Conservation (phyloP, 441 rosid genomes). For the Corymbia calophylla region DNA sequence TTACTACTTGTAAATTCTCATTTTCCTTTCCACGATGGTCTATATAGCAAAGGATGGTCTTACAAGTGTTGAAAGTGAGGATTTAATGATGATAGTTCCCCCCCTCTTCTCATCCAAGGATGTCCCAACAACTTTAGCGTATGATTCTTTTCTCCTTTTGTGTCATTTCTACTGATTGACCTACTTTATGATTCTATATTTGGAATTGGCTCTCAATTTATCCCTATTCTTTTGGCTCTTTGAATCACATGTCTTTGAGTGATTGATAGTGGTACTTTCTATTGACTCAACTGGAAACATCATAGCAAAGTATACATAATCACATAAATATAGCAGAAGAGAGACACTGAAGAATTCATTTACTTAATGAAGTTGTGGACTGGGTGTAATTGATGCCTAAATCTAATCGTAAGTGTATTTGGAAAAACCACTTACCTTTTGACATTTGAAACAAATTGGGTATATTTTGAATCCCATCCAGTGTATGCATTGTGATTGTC, state of each 20-base stretch:
- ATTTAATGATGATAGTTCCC: conserved; percentile 77
- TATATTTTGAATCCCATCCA: neutral
- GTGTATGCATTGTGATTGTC: neutral
- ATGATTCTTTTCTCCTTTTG: conserved; percentile 15
- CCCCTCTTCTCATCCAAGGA: conserved; percentile 82
- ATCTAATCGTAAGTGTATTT: neutral
- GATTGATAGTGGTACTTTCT: neutral
- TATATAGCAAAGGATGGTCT: conserved; percentile 43
- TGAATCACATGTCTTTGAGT: neutral
- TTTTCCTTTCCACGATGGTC: neutral
- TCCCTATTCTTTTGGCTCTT: neutral
- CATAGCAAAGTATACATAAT: neutral
- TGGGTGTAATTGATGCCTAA: neutral
- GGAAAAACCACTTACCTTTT: neutral
- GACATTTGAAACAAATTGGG: neutral
- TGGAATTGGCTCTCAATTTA: neutral
- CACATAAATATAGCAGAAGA: neutral
- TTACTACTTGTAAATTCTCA: neutral
- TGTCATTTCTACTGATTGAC: neutral
- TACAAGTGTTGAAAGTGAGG: conserved; percentile 70
- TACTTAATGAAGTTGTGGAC: neutral
- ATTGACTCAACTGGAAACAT: neutral
- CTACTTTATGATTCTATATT: neutral
- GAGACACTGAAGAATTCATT: neutral
- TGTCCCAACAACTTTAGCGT: conserved; percentile 72